A percentile compares a stretch with the other conserved stretches of the same genome.
These are phyloP conservation scores for Delitschia confertaspora DNA, from an alignment of 495 filamentous ascomycete species.

Conservation along the genomic window DNA sequence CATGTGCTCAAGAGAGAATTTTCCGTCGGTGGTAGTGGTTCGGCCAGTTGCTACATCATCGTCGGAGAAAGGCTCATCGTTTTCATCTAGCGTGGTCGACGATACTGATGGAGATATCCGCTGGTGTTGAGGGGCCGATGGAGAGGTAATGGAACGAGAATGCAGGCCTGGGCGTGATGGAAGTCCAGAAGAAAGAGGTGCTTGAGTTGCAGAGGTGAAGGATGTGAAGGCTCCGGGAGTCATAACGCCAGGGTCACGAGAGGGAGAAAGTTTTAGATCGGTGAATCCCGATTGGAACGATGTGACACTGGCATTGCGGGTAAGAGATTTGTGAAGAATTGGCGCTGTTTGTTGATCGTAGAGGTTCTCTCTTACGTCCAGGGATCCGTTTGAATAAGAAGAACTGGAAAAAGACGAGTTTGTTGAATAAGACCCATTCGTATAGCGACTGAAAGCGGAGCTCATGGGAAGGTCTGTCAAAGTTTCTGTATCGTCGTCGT, in stretches of 20 bases:
- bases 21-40: conserved; percentile 2
- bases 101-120: conserved; percentile 21
- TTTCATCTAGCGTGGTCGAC: conserved; percentile 25
- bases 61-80: conserved; percentile 35
- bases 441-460: conserved; percentile 15
- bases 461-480: conserved; percentile 45
- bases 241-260: conserved; percentile 53
- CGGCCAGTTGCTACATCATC: conserved; percentile 28
- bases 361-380: conserved; percentile 71
- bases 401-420: conserved; percentile 27
- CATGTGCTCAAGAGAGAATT: conserved; percentile 25
- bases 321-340: conserved; percentile 75
- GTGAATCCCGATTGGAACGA: conserved; percentile 87
- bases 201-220: conserved; percentile 18
- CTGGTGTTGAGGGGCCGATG: conserved; percentile 20
- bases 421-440: conserved; percentile 38
- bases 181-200: conserved; percentile 2
- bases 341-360: conserved; percentile 93
- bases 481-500: conserved; percentile 38
- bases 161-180: conserved; percentile 31
- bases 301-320: conserved; percentile 56
- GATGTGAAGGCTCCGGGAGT: conserved; percentile 47
- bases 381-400: conserved; percentile 28
- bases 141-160: conserved; percentile 35
- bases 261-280: conserved; percentile 53